Base-by-base conservation (phyloP, 2,329 filamentous ascomycete species). In the Orbilia ellipsospora region DNA sequence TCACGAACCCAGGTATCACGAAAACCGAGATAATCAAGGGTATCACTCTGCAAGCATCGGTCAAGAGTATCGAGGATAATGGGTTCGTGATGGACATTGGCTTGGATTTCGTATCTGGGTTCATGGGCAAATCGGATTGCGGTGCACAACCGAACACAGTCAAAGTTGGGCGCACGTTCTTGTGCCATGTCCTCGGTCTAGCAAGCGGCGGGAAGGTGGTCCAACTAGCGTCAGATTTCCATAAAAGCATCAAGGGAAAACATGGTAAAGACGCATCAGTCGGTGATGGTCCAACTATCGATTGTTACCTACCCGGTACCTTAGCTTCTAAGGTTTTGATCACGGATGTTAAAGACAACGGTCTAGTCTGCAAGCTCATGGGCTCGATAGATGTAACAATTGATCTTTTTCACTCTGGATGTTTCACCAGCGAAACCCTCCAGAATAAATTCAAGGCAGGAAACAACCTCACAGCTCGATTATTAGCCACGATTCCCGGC, bases 31-130 rank as follows among this genome's bases (percentile, higher is more conserved):
- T 97, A 8, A 89, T 95, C 8, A 83, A 87, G 48, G 90, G 96
- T 80, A 87, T 86, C 78, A 93, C 92, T 54, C 85, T 98, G 18
- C 96, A 98, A 86, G 94, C 93, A 1, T 90, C 93, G 0, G 90
- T 99, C 26, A 83, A 87, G 60, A 99, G 94, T 82, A 90, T 96
- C n/a, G 94, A 99, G 82, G 96, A 99, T 80, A 94, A 97, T 80
- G 95, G 95, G 77, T 87, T 95, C 70, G 88, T 98, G 67, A 97
- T 99, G 93, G 93, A 97, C 79, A 83, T 98, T 44, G 93, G 93
- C 16, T 85, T 98, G 5, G 84, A 86, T 36, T 86, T 88, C 44
- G 82, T 94, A 62, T 90, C 89, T 77, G 95, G 92, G 1, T 99
- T 99, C 83, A 86, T 99, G 80, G 88, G 93, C 4, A 77, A 77